Evolutionary conservation across 1,284 basidiomycete genomes (phyloP).

Genomic region (Fomitopsis palustris): DNA sequence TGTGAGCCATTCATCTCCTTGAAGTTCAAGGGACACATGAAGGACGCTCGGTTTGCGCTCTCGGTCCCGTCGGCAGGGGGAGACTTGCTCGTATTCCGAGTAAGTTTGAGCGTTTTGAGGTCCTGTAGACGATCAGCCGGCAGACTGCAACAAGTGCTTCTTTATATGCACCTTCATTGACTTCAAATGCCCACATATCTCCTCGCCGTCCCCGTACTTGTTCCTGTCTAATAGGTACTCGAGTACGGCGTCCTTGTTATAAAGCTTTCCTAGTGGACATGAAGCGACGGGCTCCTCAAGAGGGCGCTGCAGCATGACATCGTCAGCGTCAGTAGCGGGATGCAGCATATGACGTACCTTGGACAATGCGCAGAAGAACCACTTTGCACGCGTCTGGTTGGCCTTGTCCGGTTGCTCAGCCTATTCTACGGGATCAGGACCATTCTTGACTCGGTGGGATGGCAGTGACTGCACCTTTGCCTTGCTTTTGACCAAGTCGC

Average conservation of each 20-base stretch:
- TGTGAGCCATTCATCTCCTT: conserved; percentile 92
- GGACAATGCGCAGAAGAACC: conserved; percentile 90
- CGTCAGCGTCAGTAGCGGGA: not conserved
- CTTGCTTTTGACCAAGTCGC: conserved; percentile 74
- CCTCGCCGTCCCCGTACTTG: conserved; percentile 77
- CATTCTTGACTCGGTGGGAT: not conserved
- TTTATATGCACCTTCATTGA: conserved; percentile 71
- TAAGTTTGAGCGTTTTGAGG: conserved; percentile 77
- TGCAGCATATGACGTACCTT: conserved; percentile 54
- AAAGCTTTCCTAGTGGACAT: conserved; percentile 86
- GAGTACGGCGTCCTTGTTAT: conserved; percentile 90
- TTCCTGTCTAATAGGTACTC: conserved; percentile 82
- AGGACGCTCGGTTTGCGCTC: conserved; percentile 51
- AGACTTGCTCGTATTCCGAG: conserved; percentile 59
- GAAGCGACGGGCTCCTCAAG: conserved; percentile 85
- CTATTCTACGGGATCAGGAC: conserved; percentile 27
- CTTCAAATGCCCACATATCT: conserved; percentile 84
- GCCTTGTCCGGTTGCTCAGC: conserved; percentile 84
- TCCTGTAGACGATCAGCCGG: conserved; percentile 51
- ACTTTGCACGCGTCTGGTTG: conserved; percentile 80
- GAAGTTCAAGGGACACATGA: conserved; percentile 85
- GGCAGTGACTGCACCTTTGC: conserved; percentile 49
- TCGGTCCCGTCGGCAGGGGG: conserved; percentile 30
- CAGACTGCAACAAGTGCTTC: not conserved
- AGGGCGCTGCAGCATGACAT: conserved; percentile 54